Evolutionary conservation across 768 basidiomycete species (phyloP).

Genomic region (Pleurotus sapidus): DNA sequence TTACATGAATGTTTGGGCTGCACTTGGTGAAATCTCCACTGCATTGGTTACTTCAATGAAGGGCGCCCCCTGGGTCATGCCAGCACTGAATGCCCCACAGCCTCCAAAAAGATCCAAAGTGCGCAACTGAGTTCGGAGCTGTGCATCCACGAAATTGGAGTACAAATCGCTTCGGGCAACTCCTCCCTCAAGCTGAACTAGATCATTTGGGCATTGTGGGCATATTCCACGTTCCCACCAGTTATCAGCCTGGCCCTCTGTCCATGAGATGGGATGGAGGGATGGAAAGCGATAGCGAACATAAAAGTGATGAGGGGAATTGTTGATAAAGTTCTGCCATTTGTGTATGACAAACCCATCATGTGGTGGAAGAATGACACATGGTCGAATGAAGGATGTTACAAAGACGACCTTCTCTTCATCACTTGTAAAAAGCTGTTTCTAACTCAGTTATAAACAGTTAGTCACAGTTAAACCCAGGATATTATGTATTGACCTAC

Average conservation of each 20-base stretch:
- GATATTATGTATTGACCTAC: constrained; percentile 27
- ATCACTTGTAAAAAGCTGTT: constrained; percentile 60
- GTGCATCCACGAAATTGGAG: constrained; percentile 30
- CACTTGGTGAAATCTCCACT: constrained; percentile 74
- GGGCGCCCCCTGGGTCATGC: constrained; percentile 48
- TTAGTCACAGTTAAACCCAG: not conserved
- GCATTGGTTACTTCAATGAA: constrained; percentile 61
- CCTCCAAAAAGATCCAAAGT: constrained; percentile 49
- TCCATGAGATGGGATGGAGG: too few species aligned
- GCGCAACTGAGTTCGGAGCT: constrained; percentile 20
- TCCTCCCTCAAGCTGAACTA: constrained; percentile 24
- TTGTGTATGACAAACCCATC: constrained; percentile 20
- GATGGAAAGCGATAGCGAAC: constrained; percentile 29
- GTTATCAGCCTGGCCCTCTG: too few species aligned
- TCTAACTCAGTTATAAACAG: constrained; percentile 29
- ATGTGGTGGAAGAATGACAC: constrained; percentile 41
- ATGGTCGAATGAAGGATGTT: constrained; percentile 41
- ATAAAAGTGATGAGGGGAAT: constrained; percentile 60
- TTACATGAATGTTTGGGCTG: constrained; percentile 63
- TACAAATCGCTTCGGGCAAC: constrained; percentile 23
- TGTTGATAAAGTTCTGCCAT: constrained; percentile 31
- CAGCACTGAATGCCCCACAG: constrained; percentile 62
- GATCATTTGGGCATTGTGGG: constrained; percentile 30
- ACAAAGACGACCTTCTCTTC: constrained; percentile 31
- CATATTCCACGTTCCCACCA: constrained; percentile 41